These are phyloP conservation scores for Saccharomycopsis hybrid DNA, from an alignment of 1,139 yeast genomes.

Conservation along the genomic window DNA sequence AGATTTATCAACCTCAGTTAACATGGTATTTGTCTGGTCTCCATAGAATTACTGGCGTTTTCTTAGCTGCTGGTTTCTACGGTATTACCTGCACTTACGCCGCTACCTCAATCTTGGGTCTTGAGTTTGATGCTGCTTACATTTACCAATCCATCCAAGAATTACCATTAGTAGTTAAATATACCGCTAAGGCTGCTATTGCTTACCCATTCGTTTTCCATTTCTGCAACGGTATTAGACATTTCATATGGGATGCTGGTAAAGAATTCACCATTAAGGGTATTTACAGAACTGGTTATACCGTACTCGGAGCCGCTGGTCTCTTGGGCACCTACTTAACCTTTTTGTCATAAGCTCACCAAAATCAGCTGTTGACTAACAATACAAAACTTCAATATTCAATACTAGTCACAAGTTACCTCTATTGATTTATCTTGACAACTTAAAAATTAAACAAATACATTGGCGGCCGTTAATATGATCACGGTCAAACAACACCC, in stretches of 20 bases:
- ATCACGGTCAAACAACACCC: no score
- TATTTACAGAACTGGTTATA: conserved; percentile 88
- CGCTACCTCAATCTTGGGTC: conserved; percentile 57
- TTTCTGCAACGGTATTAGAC: conserved; percentile 81
- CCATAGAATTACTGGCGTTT: conserved; percentile 87
- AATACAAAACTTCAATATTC: no score
- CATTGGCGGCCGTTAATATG: no score
- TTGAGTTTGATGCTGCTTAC: conserved; percentile 34
- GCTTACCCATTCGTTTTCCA: conserved; percentile 88
- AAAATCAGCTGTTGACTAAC: no score
- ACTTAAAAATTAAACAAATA: no score
- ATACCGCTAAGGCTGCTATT: conserved; percentile 59
- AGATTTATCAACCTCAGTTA: conserved; percentile 84
- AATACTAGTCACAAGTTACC: no score
- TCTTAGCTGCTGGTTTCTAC: conserved; percentile 73
- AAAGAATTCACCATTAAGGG: conserved; percentile 73
- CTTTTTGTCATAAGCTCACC: conserved; percentile 28
- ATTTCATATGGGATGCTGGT: conserved; percentile 87
- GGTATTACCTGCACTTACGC: conserved; percentile 73
- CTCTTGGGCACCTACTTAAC: conserved; percentile 54
- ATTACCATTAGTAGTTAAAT: conserved; percentile 59
- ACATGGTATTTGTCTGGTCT: conserved; percentile 74
- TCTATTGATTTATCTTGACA: no score
- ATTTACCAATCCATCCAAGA: conserved; percentile 27
- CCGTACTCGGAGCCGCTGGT: conserved; percentile 68